Evolutionary conservation across 805 yeast genomes (phyloP).

Genomic region (Phaffomyces antillensis): DNA sequence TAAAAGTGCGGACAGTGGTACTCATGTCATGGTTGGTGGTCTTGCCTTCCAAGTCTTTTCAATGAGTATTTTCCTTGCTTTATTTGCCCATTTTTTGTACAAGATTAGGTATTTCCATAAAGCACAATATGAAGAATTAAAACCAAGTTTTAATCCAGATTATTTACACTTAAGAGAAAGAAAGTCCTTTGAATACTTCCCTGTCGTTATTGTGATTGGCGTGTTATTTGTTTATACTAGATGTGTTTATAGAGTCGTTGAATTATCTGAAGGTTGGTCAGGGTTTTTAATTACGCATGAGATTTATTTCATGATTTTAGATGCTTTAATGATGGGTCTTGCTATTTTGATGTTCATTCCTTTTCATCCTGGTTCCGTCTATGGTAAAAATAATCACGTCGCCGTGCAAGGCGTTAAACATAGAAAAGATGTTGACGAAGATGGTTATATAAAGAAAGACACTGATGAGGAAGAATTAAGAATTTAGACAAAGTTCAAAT

Average conservation of each 20-base stretch:
- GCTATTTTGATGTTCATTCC: slow-evolving; percentile 41
- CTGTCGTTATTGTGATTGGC: slow-evolving; percentile 38
- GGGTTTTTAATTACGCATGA: slow-evolving; percentile 61
- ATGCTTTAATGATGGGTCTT: slow-evolving; percentile 53
- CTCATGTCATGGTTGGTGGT: slow-evolving; percentile 71
- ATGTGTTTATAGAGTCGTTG: slow-evolving; percentile 67
- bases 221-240: slow-evolving; percentile 54
- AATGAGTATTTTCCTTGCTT: slow-evolving; percentile 50
- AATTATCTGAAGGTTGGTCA: slow-evolving; percentile 64
- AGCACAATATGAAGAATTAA: slow-evolving; percentile 20
- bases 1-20: slow-evolving; percentile 37
- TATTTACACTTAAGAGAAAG: slow-evolving; percentile 31
- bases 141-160: slow-evolving; percentile 29
- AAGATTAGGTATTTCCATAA: slow-evolving; percentile 27
- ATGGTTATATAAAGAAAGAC: background rate
- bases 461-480: background rate
- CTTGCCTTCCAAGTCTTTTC: slow-evolving; percentile 68
- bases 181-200: slow-evolving; percentile 34
- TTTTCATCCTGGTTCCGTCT: slow-evolving; percentile 59
- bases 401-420: background rate
- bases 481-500: background rate
- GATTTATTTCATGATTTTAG: slow-evolving; percentile 50
- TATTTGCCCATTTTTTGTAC: slow-evolving; percentile 42
- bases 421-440: background rate
- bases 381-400: slow-evolving; percentile 18